Evolutionary conservation across 140 eudicot genomes (phyloP).

Genomic region (Senecio squalidus): DNA sequence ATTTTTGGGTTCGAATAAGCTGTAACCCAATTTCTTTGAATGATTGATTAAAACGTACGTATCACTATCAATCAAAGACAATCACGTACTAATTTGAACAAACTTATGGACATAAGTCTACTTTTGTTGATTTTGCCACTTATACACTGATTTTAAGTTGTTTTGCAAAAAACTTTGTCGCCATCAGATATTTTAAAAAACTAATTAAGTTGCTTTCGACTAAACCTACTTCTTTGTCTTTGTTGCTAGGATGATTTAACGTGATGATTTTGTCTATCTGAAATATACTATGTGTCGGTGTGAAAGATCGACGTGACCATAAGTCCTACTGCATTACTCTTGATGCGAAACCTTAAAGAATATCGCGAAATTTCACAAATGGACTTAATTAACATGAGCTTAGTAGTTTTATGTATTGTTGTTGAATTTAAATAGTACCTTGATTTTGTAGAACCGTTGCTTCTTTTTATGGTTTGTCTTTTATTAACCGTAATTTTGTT

Average conservation of each 20-base stretch:
- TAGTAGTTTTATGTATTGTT: too few species aligned
- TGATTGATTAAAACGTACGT: conserved; percentile 13
- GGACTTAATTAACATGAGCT: too few species aligned
- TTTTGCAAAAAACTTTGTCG: background rate
- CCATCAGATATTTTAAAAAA: background rate
- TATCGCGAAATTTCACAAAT: too few species aligned
- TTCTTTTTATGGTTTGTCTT: background rate
- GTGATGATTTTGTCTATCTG: background rate
- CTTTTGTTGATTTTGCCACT: conserved; percentile 9
- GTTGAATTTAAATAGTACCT: too few species aligned
- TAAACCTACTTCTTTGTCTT: conserved; percentile 8
- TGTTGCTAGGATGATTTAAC: background rate
- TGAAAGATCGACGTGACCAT: background rate
- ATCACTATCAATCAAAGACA: conserved; percentile 23
- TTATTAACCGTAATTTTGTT: too few species aligned
- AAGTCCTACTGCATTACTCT: background rate
- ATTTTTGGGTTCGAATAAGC: too few species aligned
- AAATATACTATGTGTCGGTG: background rate
- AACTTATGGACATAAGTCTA: conserved; percentile 6
- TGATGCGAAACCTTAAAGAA: background rate
- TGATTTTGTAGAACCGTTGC: too few species aligned
- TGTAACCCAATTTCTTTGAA: conserved; percentile 16
- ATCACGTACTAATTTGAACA: background rate
- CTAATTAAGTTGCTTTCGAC: background rate
- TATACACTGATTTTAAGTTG: conserved; percentile 5